Evolutionary conservation across 306 rosid genomes (phyloP), one percentile per base, ranked within the genome.

Genomic region (Quercus robur): DNA sequence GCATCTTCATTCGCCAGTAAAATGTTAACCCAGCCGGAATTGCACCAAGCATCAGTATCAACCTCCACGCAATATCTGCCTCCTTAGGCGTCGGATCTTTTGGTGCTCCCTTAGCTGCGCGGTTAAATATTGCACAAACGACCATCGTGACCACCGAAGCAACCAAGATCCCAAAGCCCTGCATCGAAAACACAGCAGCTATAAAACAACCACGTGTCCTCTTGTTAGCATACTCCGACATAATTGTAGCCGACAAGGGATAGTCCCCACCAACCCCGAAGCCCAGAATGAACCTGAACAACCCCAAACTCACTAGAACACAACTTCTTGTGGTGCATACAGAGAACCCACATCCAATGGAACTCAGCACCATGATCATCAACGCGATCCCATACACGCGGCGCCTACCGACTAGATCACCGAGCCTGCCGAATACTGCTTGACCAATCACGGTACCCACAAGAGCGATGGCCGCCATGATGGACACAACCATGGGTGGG

Each of bases 1-100:
- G 97, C 94, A 93, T 89, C 93, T 82, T 84, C 97, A 89, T 93
- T 1, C 97, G 90, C 97, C 97, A 93, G 57, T 93, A 91, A 44
- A 85, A 89, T 21, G 97, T 93, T 86, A 88, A 10, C 38, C 91
- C 97, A 2, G 97, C 97, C 10, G 97, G 97, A 59, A 93, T 14
- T 0, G 88, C 82, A 23, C 96, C 92, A 3, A 93, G 74, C 90
- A 93, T 89, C 18, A 93, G 84, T 21, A 93, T 93, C 78, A 90
- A 31, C 83, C 97, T 82, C 97, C 96, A 93, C 1, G 92, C 96
- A 4, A 89, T 38, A 70, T 93, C 96, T 14, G 90, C 95, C 62
- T 69, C 87, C 3, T 30, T 5, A 1, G 92, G 91, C 52, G 92
- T 85, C 4, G 2, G 33, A n/a, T 73, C 19, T 0, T 2, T 3